These are phyloP conservation scores for Delphinella strobiligena DNA, from an alignment of 2,329 filamentous ascomycete species.

Conservation along the genomic window DNA sequence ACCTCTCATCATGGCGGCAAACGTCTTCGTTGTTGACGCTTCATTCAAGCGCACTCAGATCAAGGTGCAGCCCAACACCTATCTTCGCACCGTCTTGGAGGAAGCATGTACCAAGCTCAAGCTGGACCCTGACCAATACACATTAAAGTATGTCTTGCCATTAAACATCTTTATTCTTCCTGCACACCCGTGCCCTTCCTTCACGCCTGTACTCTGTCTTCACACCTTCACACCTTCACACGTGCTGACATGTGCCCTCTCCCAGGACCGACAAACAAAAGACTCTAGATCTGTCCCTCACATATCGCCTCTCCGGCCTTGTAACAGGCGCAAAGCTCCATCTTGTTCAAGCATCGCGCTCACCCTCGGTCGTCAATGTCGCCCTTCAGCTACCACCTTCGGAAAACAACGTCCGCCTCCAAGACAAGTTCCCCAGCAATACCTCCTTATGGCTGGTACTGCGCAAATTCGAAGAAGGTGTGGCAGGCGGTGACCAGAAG, in stretches of 20 bases:
- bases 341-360: slow-evolving; percentile 75
- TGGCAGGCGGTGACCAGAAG: slow-evolving; percentile 40
- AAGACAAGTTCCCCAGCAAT: slow-evolving; percentile 78
- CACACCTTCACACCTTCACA: too few relatives aligned
- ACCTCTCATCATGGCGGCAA: slow-evolving; percentile 55
- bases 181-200: too few relatives aligned
- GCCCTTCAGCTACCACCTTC: slow-evolving; percentile 73
- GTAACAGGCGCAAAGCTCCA: slow-evolving; percentile 81
- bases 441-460: slow-evolving; percentile 82
- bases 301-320: slow-evolving; percentile 73
- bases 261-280: slow-evolving; percentile 63
- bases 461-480: slow-evolving; percentile 75
- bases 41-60: slow-evolving; percentile 65
- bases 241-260: slow-evolving; percentile 3
- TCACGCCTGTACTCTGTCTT: too few relatives aligned
- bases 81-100: slow-evolving; percentile 72
- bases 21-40: slow-evolving; percentile 77
- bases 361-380: slow-evolving; percentile 73
- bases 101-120: slow-evolving; percentile 80
- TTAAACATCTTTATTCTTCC: too few relatives aligned
- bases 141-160: slow-evolving; percentile 84
- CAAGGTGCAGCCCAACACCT: slow-evolving; percentile 71
- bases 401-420: slow-evolving; percentile 55
- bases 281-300: slow-evolving; percentile 69
- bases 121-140: slow-evolving; percentile 59